These are phyloP conservation scores for Ophiostoma sp. DNA, from an alignment of 2,329 filamentous ascomycete species.

Conservation along the genomic window DNA sequence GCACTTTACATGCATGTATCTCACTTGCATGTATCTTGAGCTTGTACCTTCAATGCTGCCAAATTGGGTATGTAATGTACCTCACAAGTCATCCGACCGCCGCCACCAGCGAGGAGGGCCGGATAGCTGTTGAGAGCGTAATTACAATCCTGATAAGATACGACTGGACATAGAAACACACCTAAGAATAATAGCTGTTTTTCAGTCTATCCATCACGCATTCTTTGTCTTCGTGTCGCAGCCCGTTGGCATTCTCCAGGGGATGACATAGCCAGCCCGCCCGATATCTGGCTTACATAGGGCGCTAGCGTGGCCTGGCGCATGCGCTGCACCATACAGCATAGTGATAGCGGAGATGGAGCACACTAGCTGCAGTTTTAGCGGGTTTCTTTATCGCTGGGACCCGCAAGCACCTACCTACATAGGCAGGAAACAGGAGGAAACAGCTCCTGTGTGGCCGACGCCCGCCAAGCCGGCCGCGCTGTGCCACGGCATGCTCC, in stretches of 20 bases:
- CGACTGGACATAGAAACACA: not conserved
- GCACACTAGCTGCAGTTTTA: not conserved
- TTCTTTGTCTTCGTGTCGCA: not conserved
- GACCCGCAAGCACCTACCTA: slow-evolving; percentile 11
- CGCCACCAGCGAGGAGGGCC: not conserved
- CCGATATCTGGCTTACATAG: not conserved
- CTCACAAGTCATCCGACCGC: not conserved
- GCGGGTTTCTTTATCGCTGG: slow-evolving; percentile 11
- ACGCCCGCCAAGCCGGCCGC: slow-evolving; percentile 15
- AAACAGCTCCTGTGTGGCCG: not conserved
- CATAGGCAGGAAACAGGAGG: slow-evolving; percentile 11
- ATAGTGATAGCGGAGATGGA: slow-evolving; percentile 9
- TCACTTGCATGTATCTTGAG: not conserved
- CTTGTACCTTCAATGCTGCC: not conserved
- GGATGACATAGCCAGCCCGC: slow-evolving; percentile 12
- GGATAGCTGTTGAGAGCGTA: not conserved
- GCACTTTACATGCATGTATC: not conserved
- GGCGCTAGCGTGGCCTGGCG: slow-evolving; percentile 7
- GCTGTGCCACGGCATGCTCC: slow-evolving; percentile 14
- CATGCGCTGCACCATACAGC: not conserved
- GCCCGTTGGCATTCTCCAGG: slow-evolving; percentile 9
- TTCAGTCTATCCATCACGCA: not conserved
- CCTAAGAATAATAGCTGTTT: not conserved
- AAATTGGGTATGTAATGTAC: not conserved
- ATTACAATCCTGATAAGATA: not conserved